Base-by-base conservation (phyloP, 768 basidiomycete species). In the Neoboletus magnificus region DNA sequence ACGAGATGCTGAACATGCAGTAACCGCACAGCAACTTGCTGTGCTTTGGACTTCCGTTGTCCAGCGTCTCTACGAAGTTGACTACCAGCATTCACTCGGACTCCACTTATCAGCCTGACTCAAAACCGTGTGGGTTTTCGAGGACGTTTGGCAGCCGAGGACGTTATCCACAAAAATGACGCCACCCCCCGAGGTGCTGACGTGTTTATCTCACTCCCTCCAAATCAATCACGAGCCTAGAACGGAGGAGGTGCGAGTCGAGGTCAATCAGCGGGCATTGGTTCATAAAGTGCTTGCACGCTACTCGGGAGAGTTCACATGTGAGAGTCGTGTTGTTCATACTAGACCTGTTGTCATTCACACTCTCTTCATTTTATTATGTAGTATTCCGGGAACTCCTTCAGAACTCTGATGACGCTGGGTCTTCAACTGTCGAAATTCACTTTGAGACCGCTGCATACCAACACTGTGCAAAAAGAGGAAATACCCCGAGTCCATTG, bases 351-450 rank as follows among this genome's bases (percentile, higher is more conserved):
- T 37, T 13, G 18, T 15, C 18, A 5, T 18, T 37, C 15, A 37
- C 18, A 37, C 12, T 18, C 13, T n/a, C n/a, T n/a, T 37, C 8
- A 18, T 18, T 36, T 23, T 23, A 5, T 41, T 23, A n/a, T n/a
- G n/a, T n/a, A 79, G 83, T 87, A 33, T 84, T 84, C 55, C 73
- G 94, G 47, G 95, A 98, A 70, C 80, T 98, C 10, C 75, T 97
- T 0, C 95, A 98, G 74, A 97, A 98, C 69, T 92, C 93, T n/a
- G 93, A 96, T 66, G 94, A 97, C 71, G 93, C 89, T 4, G 84
- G 79, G 44, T 83, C 89, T 4, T 81, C 76, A 40, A 73, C 78
- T 12, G 91, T 87, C 5, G 87, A 94, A 68, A 89, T 94, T 43
- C 82, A 77, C 40, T 93, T 93, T 58, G 82, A 89, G 63, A 90